phyloP scores from a whole-genome alignment of 228 moss, liverwort and hornwort genomes.

The Sphagnum fallax region DNA sequence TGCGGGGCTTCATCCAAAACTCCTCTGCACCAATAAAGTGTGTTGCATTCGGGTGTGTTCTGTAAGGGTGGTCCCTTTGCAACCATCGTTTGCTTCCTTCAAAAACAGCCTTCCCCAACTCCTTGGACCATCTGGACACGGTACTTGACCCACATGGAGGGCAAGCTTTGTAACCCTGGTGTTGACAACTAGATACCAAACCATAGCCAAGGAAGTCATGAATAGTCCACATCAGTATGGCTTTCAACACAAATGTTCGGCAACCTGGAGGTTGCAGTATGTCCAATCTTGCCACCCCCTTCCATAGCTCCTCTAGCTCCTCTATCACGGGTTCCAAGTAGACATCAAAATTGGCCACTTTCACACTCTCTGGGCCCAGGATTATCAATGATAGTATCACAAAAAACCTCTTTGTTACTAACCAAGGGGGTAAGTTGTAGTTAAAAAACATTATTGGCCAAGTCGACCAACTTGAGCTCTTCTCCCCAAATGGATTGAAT shows the following conservation, averaged over 20 bases:
- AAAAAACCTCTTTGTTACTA: conserved; percentile 3
- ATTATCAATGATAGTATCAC: conserved; percentile 1
- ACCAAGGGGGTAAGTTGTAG: conserved; percentile 7
- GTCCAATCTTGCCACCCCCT: not conserved
- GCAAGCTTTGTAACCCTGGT: too few relatives aligned
- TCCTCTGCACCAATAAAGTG: too few relatives aligned
- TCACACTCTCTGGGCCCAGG: not conserved
- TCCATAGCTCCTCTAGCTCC: conserved; percentile 2
- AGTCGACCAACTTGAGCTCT: not conserved
- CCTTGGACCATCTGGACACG: too few relatives aligned
- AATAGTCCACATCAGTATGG: too few relatives aligned
- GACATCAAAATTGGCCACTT: conserved; percentile 1
- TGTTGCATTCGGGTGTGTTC: too few relatives aligned
- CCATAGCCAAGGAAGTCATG: too few relatives aligned
- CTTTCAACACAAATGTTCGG: too few relatives aligned
- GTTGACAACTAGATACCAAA: too few relatives aligned
- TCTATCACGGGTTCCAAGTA: conserved; percentile 1
- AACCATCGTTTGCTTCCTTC: not conserved
- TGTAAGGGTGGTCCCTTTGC: not conserved
- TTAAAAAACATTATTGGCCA: not conserved
- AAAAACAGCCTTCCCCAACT: too few relatives aligned
- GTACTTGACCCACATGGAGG: too few relatives aligned
- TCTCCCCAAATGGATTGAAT: conserved; percentile 2
- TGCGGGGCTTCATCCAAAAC: too few relatives aligned
- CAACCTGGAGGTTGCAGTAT: too few relatives aligned